Percentiles rank a stretch among this genome's conserved stretches.
phyloP scores from a whole-genome alignment of 805 yeast genomes.

The Ogataea philodendri region DNA sequence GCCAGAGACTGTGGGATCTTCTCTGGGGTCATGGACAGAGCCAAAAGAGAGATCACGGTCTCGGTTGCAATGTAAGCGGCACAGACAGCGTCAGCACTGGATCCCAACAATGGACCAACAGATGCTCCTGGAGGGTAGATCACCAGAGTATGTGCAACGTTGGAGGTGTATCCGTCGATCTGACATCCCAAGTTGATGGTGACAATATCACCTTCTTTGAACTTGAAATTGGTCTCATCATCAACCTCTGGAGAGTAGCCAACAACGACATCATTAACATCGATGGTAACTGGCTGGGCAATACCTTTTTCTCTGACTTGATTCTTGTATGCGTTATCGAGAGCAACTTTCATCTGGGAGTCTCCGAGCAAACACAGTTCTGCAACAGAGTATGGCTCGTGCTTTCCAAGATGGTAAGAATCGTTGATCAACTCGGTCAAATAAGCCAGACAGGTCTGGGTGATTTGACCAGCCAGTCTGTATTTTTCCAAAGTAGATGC shows the following conservation, averaged over 20 bases:
- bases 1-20: conserved; percentile 57
- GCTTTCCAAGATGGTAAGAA: conserved; percentile 61
- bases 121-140: conserved; percentile 63
- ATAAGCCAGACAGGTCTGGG: conserved; percentile 77
- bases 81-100: conserved; percentile 83
- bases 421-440: conserved; percentile 65
- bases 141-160: conserved; percentile 82
- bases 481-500: conserved; percentile 72
- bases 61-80: conserved; percentile 90
- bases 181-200: conserved; percentile 87
- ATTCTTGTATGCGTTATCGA: conserved; percentile 57
- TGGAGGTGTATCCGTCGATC: conserved; percentile 91
- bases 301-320: conserved; percentile 84
- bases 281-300: conserved; percentile 86
- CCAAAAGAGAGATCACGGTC: conserved; percentile 74
- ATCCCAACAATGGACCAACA: conserved; percentile 77
- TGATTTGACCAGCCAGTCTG: conserved; percentile 82
- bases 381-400: conserved; percentile 49
- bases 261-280: conserved; percentile 70
- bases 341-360: conserved; percentile 60
- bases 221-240: conserved; percentile 46
- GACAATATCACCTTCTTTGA: conserved; percentile 78
- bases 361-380: conserved; percentile 86
- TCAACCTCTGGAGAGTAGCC: conserved; percentile 89
- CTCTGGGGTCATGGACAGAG: conserved; percentile 72